Base-by-base conservation (phyloP, 2,329 filamentous ascomycete species). In the Diaporthe citriasiana region DNA sequence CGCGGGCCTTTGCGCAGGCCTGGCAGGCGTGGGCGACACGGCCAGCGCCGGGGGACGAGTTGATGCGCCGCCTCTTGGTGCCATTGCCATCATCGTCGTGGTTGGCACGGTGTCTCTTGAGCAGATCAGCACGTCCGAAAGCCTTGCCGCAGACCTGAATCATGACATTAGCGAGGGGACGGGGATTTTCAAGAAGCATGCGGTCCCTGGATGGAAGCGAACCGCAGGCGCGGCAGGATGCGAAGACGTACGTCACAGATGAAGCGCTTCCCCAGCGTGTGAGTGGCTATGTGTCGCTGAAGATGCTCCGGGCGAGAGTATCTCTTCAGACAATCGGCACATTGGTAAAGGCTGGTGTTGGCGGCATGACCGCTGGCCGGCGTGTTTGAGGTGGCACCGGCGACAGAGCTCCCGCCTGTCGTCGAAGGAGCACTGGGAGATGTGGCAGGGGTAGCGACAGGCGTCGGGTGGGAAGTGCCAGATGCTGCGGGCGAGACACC, bases 261-360 rank as follows among this genome's bases (percentile, higher is more conserved):
- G 77, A 88, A 88, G 40, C 87, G 84, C 66, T 87, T 86, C 7
- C 87, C 87, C 9, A 88, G 81, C 3, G 86, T 88, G 76, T 88
- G 87, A 4, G 86, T 86, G 76, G 87, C 85, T 50, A 88, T 86
- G 77, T 88, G 87, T 35, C 87, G 82, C 71, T 88, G 87, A 15
- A 89, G 85, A 77, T 89, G 87, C 78, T 89, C 88, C 4, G 87
- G 87, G 17, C 87, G 84, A 50, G 87, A 88, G 77, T 89, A 89
- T 25, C 87, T 83, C 75, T 84, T 83, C 66, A 86, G 84, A 77
- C 87, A 89, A 76, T 89, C 85, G 68, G 86, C 85, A 74, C 87
- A 89, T 70, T 88, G 87, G 76, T 89, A 81, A 5, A 82, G 78
- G 42, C 79, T 80, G 42, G 80, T 76, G 15, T 79, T 78, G 47